phyloP scores from a whole-genome alignment of 345 rosid genomes.

The Hibiscus syriacus region DNA sequence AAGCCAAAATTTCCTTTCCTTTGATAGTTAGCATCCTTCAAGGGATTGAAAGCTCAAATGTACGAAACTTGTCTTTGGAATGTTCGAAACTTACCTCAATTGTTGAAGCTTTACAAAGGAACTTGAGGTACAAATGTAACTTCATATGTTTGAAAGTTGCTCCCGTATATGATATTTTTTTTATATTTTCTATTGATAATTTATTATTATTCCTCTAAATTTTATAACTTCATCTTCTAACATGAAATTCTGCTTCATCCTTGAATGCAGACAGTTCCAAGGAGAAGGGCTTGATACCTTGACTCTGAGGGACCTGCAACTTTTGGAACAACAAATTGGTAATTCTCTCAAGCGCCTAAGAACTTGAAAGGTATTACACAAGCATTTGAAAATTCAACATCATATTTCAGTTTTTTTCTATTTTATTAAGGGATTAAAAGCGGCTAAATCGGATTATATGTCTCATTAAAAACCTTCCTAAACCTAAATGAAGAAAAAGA shows the following conservation, averaged over 20 bases:
- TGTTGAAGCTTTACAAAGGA: conserved; percentile 54
- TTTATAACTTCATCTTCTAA: too few relatives aligned
- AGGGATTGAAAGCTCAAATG: too few relatives aligned
- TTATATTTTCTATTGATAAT: too few relatives aligned
- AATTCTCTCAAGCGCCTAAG: conserved; percentile 69
- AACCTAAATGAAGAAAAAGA: too few relatives aligned
- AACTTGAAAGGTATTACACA: conserved; percentile 45
- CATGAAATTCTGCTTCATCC: too few relatives aligned
- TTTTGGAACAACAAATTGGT: conserved; percentile 77
- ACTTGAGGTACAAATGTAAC: conserved; percentile 37
- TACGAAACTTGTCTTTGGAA: conserved; percentile 53
- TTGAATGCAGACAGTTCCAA: conserved; percentile 43
- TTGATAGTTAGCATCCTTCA: too few relatives aligned
- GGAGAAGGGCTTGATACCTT: conserved; percentile 68
- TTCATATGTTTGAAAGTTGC: neutral
- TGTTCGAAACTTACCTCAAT: conserved; percentile 45
- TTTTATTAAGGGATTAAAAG: too few relatives aligned
- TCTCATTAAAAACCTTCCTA: too few relatives aligned
- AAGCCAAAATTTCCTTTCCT: too few relatives aligned
- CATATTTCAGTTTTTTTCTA: neutral
- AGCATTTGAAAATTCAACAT: neutral
- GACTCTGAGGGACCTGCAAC: conserved; percentile 61
- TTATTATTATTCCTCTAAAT: too few relatives aligned
- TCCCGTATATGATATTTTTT: too few relatives aligned
- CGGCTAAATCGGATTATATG: too few relatives aligned